These are phyloP conservation scores for Thielaviopsis ethacetica DNA, from an alignment of 2,329 filamentous ascomycete species.

Conservation along the genomic window DNA sequence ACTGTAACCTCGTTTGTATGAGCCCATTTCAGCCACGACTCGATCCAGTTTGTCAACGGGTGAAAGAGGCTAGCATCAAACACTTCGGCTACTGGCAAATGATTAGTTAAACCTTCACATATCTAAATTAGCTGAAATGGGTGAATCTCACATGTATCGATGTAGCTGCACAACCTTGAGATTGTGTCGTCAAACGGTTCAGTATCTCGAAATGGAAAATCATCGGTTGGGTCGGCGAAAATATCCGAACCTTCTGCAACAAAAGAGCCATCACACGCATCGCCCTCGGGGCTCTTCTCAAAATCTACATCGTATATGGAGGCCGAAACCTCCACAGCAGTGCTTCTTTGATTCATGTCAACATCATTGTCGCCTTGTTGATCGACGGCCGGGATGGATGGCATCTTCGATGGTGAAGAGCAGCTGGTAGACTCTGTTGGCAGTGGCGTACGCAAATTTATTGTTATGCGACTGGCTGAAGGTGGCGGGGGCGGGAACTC, in stretches of 20 bases:
- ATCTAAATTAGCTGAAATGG: not conserved
- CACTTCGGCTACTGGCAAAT: slow-evolving; percentile 16
- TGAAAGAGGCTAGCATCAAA: slow-evolving; percentile 29
- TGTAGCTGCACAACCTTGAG: slow-evolving; percentile 15
- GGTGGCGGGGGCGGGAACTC: not conserved
- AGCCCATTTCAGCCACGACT: slow-evolving; percentile 28
- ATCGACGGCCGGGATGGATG: not conserved
- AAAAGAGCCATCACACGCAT: not conserved
- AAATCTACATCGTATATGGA: not conserved
- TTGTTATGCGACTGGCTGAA: not conserved
- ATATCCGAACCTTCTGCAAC: not conserved
- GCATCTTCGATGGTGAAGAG: not conserved
- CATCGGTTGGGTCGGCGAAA: slow-evolving; percentile 11
- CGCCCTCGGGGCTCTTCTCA: not conserved
- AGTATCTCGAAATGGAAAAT: slow-evolving; percentile 10
- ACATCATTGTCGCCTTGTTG: not conserved
- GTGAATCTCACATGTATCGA: slow-evolving; percentile 13
- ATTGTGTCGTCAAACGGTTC: slow-evolving; percentile 16
- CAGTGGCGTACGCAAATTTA: not conserved
- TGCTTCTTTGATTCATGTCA: not conserved
- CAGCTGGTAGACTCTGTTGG: not conserved
- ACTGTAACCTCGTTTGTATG: slow-evolving; percentile 19
- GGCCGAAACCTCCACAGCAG: not conserved
- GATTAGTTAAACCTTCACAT: slow-evolving; percentile 17
- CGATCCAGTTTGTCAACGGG: slow-evolving; percentile 33